Percentiles rank a stretch among this genome's conserved stretches.
These are phyloP conservation scores for Trichoderma arundinaceum DNA, from an alignment of 2,329 filamentous ascomycete species.

Conservation along the genomic window DNA sequence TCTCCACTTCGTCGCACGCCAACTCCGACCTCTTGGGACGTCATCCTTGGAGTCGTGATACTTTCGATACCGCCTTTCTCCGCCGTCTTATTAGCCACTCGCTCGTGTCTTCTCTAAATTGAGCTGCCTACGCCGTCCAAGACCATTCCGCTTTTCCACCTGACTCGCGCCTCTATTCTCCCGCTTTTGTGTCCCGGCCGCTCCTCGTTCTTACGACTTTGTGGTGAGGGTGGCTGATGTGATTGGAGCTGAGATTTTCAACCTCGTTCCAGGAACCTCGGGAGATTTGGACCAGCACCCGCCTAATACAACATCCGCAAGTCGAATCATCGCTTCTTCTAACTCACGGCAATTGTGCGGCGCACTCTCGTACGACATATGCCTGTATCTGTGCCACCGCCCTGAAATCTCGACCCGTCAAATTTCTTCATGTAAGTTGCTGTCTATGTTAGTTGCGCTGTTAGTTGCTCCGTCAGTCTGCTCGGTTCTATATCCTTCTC, in stretches of 20 bases:
- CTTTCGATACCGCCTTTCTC: slow-evolving; percentile 10
- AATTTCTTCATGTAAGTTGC: slow-evolving; percentile 29
- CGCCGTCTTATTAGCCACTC: slow-evolving; percentile 7
- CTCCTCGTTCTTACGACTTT: background rate
- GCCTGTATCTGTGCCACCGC: slow-evolving; percentile 21
- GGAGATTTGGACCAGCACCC: background rate
- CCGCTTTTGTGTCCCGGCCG: background rate
- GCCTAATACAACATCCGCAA: background rate
- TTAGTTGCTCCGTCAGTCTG: background rate
- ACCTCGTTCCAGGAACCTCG: slow-evolving; percentile 12
- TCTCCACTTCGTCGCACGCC: slow-evolving; percentile 1
- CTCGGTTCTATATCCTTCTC: background rate
- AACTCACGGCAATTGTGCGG: slow-evolving; percentile 23
- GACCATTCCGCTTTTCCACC: background rate
- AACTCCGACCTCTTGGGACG: background rate
- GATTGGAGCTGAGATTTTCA: background rate
- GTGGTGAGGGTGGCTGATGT: slow-evolving; percentile 8
- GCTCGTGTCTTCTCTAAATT: background rate
- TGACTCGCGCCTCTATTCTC: background rate
- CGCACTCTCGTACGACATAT: slow-evolving; percentile 5
- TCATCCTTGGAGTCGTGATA: background rate
- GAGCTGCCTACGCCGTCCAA: background rate
- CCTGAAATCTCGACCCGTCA: slow-evolving; percentile 8
- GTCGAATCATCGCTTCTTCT: slow-evolving; percentile 28
- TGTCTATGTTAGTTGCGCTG: slow-evolving; percentile 6